These are phyloP conservation scores for Hymenoscyphus fructigenus DNA, from an alignment of 2,329 filamentous ascomycete genomes.

Conservation along the genomic window DNA sequence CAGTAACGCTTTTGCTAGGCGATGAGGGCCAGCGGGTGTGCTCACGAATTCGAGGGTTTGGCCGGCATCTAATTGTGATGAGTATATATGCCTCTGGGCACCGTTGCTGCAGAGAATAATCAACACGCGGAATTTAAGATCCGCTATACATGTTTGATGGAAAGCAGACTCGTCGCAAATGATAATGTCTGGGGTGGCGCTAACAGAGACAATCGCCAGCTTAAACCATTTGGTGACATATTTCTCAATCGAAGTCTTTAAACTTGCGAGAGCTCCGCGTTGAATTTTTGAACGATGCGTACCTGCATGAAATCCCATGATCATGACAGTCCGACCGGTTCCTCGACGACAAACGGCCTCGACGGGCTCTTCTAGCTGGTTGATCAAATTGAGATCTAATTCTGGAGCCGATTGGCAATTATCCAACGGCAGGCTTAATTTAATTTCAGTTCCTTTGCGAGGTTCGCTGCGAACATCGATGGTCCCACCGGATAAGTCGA, in stretches of 20 bases:
- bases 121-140: constrained; percentile 15
- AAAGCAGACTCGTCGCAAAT: constrained; percentile 27
- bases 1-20: constrained; percentile 28
- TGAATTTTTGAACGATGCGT: constrained; percentile 20
- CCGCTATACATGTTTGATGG: constrained; percentile 9
- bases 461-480: constrained; percentile 56
- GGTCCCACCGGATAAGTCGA: constrained; percentile 56
- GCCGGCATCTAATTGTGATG: constrained; percentile 14
- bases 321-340: constrained; percentile 21
- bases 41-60: constrained; percentile 27
- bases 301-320: constrained; percentile 25
- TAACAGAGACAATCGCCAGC: constrained; percentile 14
- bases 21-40: constrained; percentile 30
- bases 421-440: constrained; percentile 44
- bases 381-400: constrained; percentile 1
- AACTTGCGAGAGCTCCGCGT: constrained; percentile 10
- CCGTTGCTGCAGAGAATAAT: constrained; percentile 27
- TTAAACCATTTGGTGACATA: constrained; percentile 28
- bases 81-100: constrained; percentile 21
- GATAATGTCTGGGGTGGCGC: constrained; percentile 19
- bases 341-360: constrained; percentile 22
- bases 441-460: constrained; percentile 54
- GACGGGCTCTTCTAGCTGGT: constrained; percentile 16
- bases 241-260: constrained; percentile 26
- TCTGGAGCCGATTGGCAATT: constrained; percentile 13